Percentiles rank a stretch among this genome's conserved stretches.
Evolutionary conservation across 2,329 filamentous ascomycete genomes (phyloP).

Genomic region (Fusarium abutilonis): DNA sequence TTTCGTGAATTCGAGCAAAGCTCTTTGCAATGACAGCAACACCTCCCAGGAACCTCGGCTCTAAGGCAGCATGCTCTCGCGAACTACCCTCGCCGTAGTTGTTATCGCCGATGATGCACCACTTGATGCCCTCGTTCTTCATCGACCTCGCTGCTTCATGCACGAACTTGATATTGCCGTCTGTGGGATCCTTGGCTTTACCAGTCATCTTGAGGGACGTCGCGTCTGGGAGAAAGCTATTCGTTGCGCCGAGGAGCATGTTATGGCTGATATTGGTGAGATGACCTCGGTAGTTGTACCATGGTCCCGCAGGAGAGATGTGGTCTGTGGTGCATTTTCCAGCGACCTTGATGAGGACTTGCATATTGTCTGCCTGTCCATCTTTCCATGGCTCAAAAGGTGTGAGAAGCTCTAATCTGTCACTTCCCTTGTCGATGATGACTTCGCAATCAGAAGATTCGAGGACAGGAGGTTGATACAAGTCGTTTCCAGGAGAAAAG

Average conservation of each 20-base stretch:
- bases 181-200: slow-evolving; percentile 52
- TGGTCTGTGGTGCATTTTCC: slow-evolving; percentile 98
- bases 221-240: slow-evolving; percentile 56
- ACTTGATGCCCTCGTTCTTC: no score
- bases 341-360: slow-evolving; percentile 90
- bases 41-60: slow-evolving; percentile 85
- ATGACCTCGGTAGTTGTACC: slow-evolving; percentile 99
- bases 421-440: no score
- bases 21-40: slow-evolving; percentile 82
- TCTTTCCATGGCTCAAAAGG: slow-evolving; percentile 43
- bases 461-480: no score
- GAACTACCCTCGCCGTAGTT: slow-evolving; percentile 88
- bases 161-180: slow-evolving; percentile 68
- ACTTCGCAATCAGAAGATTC: no score
- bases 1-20: slow-evolving; percentile 92
- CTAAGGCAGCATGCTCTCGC: slow-evolving; percentile 86
- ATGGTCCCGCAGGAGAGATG: slow-evolving; percentile 93
- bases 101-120: slow-evolving; percentile 30
- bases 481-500: no score
- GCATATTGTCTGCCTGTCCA: slow-evolving; percentile 66
- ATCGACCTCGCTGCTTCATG: no score
- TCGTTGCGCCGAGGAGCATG: slow-evolving; percentile 93
- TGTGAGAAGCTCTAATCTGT: slow-evolving; percentile 46
- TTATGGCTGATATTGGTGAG: slow-evolving; percentile 97
- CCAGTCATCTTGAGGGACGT: no score